phyloP scores from a whole-genome alignment of 2,329 filamentous ascomycete species.

The Mollisiaceae sp. region DNA sequence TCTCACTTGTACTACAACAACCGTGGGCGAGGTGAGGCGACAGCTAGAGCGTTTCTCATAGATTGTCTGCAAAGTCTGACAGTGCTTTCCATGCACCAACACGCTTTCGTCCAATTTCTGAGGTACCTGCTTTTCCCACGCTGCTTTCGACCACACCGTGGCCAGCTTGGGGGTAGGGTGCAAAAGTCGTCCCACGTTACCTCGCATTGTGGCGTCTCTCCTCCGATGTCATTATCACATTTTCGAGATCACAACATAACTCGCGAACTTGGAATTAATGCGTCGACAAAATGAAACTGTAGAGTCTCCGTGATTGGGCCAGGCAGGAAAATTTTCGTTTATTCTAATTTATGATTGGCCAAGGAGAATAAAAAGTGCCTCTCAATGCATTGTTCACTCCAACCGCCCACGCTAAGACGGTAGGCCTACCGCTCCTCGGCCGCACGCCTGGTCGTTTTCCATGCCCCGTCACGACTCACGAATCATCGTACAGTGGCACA shows the following conservation, averaged over 20 bases:
- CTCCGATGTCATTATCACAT: conserved; percentile 7
- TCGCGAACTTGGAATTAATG: not conserved
- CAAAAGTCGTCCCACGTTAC: conserved; percentile 33
- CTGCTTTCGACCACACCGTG: conserved; percentile 18
- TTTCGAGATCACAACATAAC: conserved; percentile 5
- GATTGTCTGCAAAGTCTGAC: conserved; percentile 12
- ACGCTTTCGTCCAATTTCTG: conserved; percentile 2
- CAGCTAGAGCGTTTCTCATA: conserved; percentile 3
- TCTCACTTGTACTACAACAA: conserved; percentile 11
- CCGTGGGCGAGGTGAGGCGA: not conserved
- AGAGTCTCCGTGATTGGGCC: not conserved
- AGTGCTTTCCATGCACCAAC: conserved; percentile 16
- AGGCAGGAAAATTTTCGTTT: no score
- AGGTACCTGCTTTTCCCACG: conserved; percentile 32
- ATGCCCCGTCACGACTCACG: conserved; percentile 4
- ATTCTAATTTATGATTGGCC: not conserved
- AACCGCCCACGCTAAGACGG: no score
- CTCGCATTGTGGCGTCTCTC: conserved; percentile 24
- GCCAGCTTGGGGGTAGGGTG: conserved; percentile 22
- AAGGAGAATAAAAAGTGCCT: not conserved
- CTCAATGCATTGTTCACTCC: not conserved
- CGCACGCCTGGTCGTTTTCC: not conserved
- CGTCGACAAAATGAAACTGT: not conserved
- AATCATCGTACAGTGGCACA: conserved; percentile 6
- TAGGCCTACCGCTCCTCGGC: not conserved